phyloP scores from a whole-genome alignment of 495 filamentous ascomycete species.

The Aspergillus nidulans region DNA sequence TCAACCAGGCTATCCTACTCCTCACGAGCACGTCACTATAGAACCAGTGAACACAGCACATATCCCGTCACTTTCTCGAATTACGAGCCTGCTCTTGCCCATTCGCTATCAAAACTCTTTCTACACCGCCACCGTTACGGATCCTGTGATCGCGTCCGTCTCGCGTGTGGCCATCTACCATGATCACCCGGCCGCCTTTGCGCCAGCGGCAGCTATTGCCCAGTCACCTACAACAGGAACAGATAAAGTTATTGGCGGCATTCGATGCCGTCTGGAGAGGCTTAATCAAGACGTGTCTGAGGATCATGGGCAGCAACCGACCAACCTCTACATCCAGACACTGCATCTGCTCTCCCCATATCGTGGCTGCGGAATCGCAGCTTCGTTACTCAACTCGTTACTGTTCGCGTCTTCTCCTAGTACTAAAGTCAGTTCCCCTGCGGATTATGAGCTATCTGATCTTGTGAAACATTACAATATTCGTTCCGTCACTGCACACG shows the following conservation, averaged over 20 bases:
- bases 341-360: slow-evolving; percentile 79
- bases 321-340: slow-evolving; percentile 81
- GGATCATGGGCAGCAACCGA: slow-evolving; percentile 29
- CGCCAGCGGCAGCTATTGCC: slow-evolving; percentile 22
- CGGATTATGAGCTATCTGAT: slow-evolving; percentile 35
- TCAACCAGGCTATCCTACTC: slow-evolving; percentile 27
- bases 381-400: slow-evolving; percentile 58
- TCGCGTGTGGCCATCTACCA: slow-evolving; percentile 75
- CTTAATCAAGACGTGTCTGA: slow-evolving; percentile 19
- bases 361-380: slow-evolving; percentile 71
- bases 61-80: slow-evolving; percentile 70
- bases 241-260: slow-evolving; percentile 70
- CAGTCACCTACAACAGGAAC: slow-evolving; percentile 24
- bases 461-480: slow-evolving; percentile 48
- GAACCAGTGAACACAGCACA: slow-evolving; percentile 55
- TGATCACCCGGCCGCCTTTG: slow-evolving; percentile 40
- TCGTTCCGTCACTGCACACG: slow-evolving; percentile 73
- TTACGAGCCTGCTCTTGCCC: slow-evolving; percentile 80
- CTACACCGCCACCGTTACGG: slow-evolving; percentile 71
- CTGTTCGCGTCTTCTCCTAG: slow-evolving; percentile 42
- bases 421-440: slow-evolving; percentile 22
- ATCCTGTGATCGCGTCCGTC: slow-evolving; percentile 60
- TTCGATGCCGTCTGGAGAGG: slow-evolving; percentile 75
- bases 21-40: slow-evolving; percentile 49
- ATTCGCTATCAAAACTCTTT: slow-evolving; percentile 84